A percentile compares a stretch with the other conserved stretches of the same genome.
These are phyloP conservation scores for Pythium myriotylum DNA, from an alignment of 352 stramenopile genomes.

Conservation along the genomic window DNA sequence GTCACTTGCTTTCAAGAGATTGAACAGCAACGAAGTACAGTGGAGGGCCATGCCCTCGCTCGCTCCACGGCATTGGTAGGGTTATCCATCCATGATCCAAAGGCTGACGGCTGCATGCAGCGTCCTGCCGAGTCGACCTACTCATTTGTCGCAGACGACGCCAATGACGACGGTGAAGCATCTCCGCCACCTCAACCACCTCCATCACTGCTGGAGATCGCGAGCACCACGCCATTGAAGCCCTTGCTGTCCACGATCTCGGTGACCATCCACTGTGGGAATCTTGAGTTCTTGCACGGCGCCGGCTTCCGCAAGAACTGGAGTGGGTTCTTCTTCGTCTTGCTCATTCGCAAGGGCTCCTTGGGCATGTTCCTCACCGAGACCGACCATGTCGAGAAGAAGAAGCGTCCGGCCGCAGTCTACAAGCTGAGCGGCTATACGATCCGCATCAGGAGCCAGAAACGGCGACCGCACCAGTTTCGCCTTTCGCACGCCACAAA, in stretches of 20 bases:
- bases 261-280: conserved; percentile 46
- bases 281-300: conserved; percentile 57
- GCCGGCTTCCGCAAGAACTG: conserved; percentile 68
- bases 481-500: conserved; percentile 55
- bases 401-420: conserved; percentile 51
- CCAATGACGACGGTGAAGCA: not conserved
- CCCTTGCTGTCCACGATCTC: conserved; percentile 14
- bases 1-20: conserved; percentile 43
- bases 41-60: not conserved
- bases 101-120: conserved; percentile 4
- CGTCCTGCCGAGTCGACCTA: not conserved
- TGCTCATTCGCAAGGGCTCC: conserved; percentile 73
- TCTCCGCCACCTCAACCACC: not conserved
- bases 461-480: conserved; percentile 70
- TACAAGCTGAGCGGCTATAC: conserved; percentile 74
- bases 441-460: conserved; percentile 66
- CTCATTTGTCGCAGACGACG: conserved; percentile 13
- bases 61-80: too few relatives aligned
- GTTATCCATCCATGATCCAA: conserved; percentile 14
- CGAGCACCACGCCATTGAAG: conserved; percentile 9
- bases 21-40: conserved; percentile 2
- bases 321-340: conserved; percentile 66
- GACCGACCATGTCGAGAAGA: conserved; percentile 44
- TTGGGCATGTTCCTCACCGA: conserved; percentile 64
- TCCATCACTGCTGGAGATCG: conserved; percentile 7